These are phyloP conservation scores for Colletotrichum ledebouriae DNA, from an alignment of 2,329 filamentous ascomycete genomes.

Conservation along the genomic window DNA sequence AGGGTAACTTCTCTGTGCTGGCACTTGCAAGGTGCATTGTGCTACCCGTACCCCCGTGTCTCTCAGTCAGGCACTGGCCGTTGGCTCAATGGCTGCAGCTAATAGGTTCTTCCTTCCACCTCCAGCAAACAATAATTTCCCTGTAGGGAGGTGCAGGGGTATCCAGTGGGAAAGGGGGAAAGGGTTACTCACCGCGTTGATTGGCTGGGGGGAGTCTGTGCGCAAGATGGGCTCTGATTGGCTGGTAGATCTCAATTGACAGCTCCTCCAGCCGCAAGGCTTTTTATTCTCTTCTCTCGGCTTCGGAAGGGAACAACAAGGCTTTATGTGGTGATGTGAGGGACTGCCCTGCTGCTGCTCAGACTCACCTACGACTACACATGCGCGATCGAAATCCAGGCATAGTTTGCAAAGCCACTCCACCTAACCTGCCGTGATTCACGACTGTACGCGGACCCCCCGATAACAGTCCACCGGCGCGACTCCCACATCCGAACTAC, in stretches of 20 bases:
- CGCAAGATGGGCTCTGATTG: constrained; percentile 37
- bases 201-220: constrained; percentile 39
- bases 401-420: background rate
- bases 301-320: constrained; percentile 24
- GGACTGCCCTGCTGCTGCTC: constrained; percentile 4
- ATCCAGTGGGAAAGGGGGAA: constrained; percentile 59
- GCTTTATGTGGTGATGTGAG: constrained; percentile 26
- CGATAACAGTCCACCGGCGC: background rate
- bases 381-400: background rate
- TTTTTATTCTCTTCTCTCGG: constrained; percentile 8
- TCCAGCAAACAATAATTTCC: constrained; percentile 65
- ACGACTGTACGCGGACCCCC: no score
- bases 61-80: constrained; percentile 40
- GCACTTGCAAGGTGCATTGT: constrained; percentile 45
- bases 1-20: constrained; percentile 54
- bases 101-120: constrained; percentile 51
- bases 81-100: constrained; percentile 42
- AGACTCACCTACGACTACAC: constrained; percentile 9
- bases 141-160: constrained; percentile 55
- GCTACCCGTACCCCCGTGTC: constrained; percentile 35
- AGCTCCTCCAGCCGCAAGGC: constrained; percentile 32
- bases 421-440: background rate
- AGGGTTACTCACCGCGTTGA: constrained; percentile 43
- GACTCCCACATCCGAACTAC: background rate
- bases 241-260: constrained; percentile 38